These are phyloP conservation scores for Aspergillus neotritici DNA, from an alignment of 2,329 filamentous ascomycete species.

Conservation along the genomic window DNA sequence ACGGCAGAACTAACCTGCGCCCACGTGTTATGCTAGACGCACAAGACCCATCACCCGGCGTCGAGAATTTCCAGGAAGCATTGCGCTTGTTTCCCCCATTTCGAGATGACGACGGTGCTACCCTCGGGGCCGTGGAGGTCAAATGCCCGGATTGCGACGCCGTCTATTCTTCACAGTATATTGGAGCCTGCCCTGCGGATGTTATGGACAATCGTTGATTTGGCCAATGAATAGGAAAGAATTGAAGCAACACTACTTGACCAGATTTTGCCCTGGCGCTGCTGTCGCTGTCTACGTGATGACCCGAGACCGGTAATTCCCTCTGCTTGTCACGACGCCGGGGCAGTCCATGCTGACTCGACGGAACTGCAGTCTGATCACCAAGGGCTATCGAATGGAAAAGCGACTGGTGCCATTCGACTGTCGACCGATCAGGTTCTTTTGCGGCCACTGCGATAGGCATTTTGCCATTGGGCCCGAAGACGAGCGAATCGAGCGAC, in stretches of 20 bases:
- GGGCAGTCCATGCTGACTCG: neutral
- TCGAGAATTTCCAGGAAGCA: constrained; percentile 23
- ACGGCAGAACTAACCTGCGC: constrained; percentile 3
- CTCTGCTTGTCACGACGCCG: neutral
- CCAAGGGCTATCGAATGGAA: constrained; percentile 28
- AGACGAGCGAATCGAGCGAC: constrained; percentile 12
- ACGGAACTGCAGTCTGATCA: constrained; percentile 20
- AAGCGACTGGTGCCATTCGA: constrained; percentile 23
- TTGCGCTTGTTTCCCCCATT: constrained; percentile 25
- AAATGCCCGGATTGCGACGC: constrained; percentile 27
- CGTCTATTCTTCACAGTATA: constrained; percentile 26
- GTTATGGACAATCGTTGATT: neutral
- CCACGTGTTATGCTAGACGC: constrained; percentile 4
- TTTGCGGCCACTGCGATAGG: constrained; percentile 22
- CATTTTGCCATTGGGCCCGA: constrained; percentile 19
- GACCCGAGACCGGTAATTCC: constrained; percentile 26
- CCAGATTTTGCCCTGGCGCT: constrained; percentile 24
- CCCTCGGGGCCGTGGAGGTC: constrained; percentile 16
- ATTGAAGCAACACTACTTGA: constrained; percentile 24
- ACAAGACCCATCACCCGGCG: constrained; percentile 10
- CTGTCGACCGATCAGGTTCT: constrained; percentile 22
- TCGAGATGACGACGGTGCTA: constrained; percentile 19
- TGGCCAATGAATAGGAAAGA: constrained; percentile 17
- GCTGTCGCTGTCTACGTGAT: constrained; percentile 28
- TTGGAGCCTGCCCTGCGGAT: neutral